A percentile compares a stretch with the other conserved stretches of the same genome.
These are phyloP conservation scores for Rhazya stricta DNA, from an alignment of 257 asterid species.

Conservation along the genomic window DNA sequence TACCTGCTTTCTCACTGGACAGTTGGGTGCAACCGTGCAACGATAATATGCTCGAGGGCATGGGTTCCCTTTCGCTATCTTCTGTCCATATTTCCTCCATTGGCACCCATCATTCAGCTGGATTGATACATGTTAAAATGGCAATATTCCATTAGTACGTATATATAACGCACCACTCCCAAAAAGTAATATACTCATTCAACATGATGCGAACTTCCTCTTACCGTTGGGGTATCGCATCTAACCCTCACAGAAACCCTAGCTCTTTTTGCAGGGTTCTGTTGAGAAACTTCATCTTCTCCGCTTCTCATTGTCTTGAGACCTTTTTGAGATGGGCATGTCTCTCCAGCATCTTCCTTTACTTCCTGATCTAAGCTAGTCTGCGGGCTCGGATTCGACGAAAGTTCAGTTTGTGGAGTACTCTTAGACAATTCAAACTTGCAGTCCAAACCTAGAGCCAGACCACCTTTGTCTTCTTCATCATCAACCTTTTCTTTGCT, in stretches of 20 bases:
- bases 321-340: slow-evolving; percentile 36
- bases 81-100: slow-evolving; percentile 98
- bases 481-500: slow-evolving; percentile 20
- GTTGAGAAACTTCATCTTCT: slow-evolving; percentile 56
- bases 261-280: slow-evolving; percentile 77
- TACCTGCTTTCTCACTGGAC: slow-evolving; percentile 93
- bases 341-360: slow-evolving; percentile 46
- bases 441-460: slow-evolving; percentile 63
- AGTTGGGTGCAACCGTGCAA: slow-evolving; percentile 81
- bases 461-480: slow-evolving; percentile 29
- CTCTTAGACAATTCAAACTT: slow-evolving; percentile 30
- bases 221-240: slow-evolving; percentile 89
- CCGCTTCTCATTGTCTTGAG: slow-evolving; percentile 44
- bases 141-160: not conserved
- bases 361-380: slow-evolving; percentile 53
- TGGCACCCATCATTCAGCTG: slow-evolving; percentile 98
- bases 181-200: not conserved
- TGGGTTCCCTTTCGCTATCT: slow-evolving; percentile 89
- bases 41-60: slow-evolving; percentile 99
- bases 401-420: slow-evolving; percentile 16
- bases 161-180: no score
- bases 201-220: not conserved
- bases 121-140: not conserved
- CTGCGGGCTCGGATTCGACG: slow-evolving; percentile 45
- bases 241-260: slow-evolving; percentile 92